Percentiles rank a stretch among this genome's conserved stretches.
Conservation (phyloP, 257 asterid genomes). For the Linaria vulgaris region DNA sequence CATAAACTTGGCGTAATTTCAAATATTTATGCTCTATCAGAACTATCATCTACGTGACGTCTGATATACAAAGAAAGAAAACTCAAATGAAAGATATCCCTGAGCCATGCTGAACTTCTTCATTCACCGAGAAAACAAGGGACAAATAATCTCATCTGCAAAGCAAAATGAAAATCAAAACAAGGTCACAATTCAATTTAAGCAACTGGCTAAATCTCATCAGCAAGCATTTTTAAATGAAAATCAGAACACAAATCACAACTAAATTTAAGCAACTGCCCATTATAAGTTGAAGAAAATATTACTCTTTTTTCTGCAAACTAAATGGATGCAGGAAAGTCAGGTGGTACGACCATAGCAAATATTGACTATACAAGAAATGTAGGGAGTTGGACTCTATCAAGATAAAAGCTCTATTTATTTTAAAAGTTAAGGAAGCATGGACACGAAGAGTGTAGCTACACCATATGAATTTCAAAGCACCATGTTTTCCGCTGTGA, state of each 20-base stretch:
- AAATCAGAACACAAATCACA: slow-evolving; percentile 11
- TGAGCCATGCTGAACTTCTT: slow-evolving; percentile 21
- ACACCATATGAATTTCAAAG: not conserved
- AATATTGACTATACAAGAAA: no score
- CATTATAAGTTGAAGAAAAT: no score
- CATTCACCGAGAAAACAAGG: slow-evolving; percentile 19
- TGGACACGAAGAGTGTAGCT: not conserved
- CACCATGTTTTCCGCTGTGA: not conserved
- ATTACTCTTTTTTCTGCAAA: no score
- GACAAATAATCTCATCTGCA: slow-evolving; percentile 24
- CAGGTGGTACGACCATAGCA: no score
- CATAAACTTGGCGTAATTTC: slow-evolving; percentile 17
- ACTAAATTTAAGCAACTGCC: not conserved
- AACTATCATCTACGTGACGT: slow-evolving; percentile 18
- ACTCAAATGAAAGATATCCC: slow-evolving; percentile 12
- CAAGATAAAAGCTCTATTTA: no score
- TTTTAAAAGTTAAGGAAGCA: not conserved
- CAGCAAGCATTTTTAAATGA: no score
- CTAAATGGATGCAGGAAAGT: no score
- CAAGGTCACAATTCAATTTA: not conserved
- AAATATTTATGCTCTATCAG: slow-evolving; percentile 16
- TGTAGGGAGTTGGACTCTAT: no score
- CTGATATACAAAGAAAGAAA: slow-evolving; percentile 21
- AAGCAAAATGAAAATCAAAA: slow-evolving; percentile 16
- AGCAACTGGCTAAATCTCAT: not conserved